Conservation (phyloP, 202 grass and related monocot species). For the Saccharum hybrid region DNA sequence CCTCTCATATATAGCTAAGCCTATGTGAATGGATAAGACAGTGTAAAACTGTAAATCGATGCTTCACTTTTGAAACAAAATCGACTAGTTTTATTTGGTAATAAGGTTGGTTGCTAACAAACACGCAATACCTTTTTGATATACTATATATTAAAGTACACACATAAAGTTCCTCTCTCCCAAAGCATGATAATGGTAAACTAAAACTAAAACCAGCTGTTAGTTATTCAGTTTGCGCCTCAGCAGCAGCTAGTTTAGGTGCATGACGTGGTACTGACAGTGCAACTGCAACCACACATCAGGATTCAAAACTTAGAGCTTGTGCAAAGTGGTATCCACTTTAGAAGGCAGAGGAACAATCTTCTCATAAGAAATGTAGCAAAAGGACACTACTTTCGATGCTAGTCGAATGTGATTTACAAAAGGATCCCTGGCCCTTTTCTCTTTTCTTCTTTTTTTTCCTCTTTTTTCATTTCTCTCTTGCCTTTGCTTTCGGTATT, state of each 20-base stretch:
- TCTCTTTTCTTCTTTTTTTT: neutral
- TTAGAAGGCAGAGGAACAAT: conserved; percentile 61
- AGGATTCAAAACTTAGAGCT: conserved; percentile 61
- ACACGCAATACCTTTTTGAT: neutral
- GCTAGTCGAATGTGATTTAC: conserved; percentile 50
- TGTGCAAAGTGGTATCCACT: conserved; percentile 53
- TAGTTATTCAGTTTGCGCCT: neutral
- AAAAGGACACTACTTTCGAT: conserved; percentile 57
- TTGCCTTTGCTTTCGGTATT: conserved; percentile 48
- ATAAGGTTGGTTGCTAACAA: neutral
- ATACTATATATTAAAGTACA: neutral
- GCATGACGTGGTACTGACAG: conserved; percentile 30
- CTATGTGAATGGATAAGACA: neutral
- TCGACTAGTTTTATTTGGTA: neutral
- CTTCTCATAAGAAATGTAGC: conserved; percentile 33
- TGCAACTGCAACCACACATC: conserved; percentile 18
- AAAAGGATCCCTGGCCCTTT: conserved; percentile 36
- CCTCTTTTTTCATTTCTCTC: conserved; percentile 34
- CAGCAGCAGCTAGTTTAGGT: conserved; percentile 8
- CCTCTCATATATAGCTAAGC: neutral
- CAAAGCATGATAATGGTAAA: conserved; percentile 27
- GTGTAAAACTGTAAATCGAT: neutral
- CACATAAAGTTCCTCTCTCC: neutral
- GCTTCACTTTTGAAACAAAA: neutral
- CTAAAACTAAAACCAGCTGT: neutral